Evolutionary conservation across 139 green algal species (phyloP).

Genomic region (Micromonas pusilla): DNA sequence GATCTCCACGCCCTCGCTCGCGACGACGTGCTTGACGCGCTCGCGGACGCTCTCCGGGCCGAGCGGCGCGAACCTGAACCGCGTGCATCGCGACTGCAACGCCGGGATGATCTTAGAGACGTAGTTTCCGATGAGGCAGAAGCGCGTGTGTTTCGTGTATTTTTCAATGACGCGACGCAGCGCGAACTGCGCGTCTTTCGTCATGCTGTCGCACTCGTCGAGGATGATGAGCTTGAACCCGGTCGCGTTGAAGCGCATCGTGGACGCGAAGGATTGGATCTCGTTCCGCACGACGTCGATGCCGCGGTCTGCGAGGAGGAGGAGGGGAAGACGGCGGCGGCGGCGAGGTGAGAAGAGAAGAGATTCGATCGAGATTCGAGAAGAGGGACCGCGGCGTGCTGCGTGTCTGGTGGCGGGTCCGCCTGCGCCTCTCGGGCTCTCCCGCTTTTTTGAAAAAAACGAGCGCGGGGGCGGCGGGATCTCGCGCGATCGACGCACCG

Average conservation of each 20-base stretch:
- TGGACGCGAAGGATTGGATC: conserved; percentile 95
- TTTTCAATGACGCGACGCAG: conserved; percentile 95
- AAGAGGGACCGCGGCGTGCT: neutral
- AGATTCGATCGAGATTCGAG: neutral
- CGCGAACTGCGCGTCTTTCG: conserved; percentile 92
- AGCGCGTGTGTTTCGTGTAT: conserved; percentile 90
- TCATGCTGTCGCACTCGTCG: conserved; percentile 98
- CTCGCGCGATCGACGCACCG: conserved; percentile 41
- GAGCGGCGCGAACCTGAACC: conserved; percentile 90
- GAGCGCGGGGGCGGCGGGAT: too few species aligned
- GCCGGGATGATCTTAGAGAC: conserved; percentile 95
- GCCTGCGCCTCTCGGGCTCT: too few species aligned
- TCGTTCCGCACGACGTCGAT: conserved; percentile 90
- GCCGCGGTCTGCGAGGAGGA: conserved; percentile 47
- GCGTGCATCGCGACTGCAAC: conserved; percentile 91
- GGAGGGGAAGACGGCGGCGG: neutral
- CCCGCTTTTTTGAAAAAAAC: neutral
- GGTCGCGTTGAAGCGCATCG: conserved; percentile 43
- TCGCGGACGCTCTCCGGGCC: conserved; percentile 52
- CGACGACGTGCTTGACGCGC: conserved; percentile 68
- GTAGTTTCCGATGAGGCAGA: conserved; percentile 99
- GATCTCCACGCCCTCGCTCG: conserved; percentile 53
- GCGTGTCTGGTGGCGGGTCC: too few species aligned
- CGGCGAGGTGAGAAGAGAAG: neutral
- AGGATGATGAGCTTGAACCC: conserved; percentile 84